Base-by-base conservation (phyloP, 192 early-diverging fungal genomes). In the Borealophlyctis nickersoniae region DNA sequence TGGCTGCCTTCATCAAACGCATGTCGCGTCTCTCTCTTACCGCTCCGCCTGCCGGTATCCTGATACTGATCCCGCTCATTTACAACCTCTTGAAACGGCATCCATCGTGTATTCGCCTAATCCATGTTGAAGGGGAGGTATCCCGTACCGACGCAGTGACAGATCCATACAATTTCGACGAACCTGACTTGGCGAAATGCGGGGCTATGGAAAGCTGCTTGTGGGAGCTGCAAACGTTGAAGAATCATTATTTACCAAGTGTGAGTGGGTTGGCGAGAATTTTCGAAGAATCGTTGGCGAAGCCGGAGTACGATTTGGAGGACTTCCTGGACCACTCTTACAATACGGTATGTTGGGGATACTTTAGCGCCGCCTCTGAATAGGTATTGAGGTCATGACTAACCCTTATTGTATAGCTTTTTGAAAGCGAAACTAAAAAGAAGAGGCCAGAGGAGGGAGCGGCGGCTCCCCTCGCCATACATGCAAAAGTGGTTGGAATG, bases 251-350 rank as follows among this genome's bases (percentile, higher is more conserved):
- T 66, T 86, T 89, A 23, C 90, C 88, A 49, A 89, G 88, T 64
- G 90, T 99, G 3, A 82, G 92, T 0, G 89, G 88, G 0, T 70
- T 99, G 52, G 93, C 92, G 19, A 81, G 84, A 50, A 82, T 93
- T 4, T 98, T 98, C 52, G 78, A 83, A 70, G 91, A 96, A 60
- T 88, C 90, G 30, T 89, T 99, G 64, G 85, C 88, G 24, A 93
- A 93, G 70, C 89, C 90, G 2, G 72, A 77, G 29, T 99, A 91
- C 67, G 82, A 88, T 67, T 74, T 99, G 56, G 97, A 99, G 72
- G 94, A 96, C 71, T 99, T 96, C 74, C 80, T 98, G 75, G 97
- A 99, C 67, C 90, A 93, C 68, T 92, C 89, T 0, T 82, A 79
- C 56, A 36, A 26, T 0, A 62, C 71, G 34, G 72, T 81, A 66